Conservation (phyloP, 192 early-diverging fungal genomes). For the Entophlyctis luteolus region DNA sequence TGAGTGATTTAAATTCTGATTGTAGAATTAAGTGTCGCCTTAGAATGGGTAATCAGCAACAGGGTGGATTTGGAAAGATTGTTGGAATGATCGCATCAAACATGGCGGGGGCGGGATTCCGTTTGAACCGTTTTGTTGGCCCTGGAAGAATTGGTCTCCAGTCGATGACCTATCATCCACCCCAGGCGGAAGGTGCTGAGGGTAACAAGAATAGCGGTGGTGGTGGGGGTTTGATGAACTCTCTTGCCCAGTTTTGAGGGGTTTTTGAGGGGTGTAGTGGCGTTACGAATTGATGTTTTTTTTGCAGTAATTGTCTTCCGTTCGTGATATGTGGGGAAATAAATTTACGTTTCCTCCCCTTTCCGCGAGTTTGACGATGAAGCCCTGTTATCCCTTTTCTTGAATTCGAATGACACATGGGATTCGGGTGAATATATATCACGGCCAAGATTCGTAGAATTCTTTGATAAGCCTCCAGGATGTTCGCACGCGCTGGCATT, state of each 20-base stretch:
- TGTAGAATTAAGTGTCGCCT: neutral
- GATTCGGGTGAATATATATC: no score
- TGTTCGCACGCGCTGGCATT: no score
- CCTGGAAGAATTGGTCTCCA: neutral
- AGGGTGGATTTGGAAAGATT: neutral
- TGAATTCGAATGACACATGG: no score
- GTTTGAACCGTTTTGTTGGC: neutral
- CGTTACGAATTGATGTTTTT: no score
- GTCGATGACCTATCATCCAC: neutral
- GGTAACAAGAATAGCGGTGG: neutral
- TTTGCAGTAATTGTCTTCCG: no score
- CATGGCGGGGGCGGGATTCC: neutral
- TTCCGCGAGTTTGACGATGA: no score
- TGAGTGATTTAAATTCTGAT: neutral
- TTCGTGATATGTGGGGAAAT: no score
- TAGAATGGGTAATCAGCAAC: neutral
- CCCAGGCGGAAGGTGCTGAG: neutral
- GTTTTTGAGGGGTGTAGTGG: no score
- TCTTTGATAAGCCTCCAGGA: no score
- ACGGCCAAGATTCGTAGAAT: no score
- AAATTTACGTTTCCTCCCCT: no score
- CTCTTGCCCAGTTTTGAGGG: slow-evolving; percentile 3
- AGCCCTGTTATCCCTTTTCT: no score
- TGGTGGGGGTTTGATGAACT: neutral
- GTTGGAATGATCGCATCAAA: neutral